A percentile compares a stretch with the other conserved stretches of the same genome.
Evolutionary conservation across 2,329 filamentous ascomycete genomes (phyloP).

Genomic region (Lithohypha guttulata): DNA sequence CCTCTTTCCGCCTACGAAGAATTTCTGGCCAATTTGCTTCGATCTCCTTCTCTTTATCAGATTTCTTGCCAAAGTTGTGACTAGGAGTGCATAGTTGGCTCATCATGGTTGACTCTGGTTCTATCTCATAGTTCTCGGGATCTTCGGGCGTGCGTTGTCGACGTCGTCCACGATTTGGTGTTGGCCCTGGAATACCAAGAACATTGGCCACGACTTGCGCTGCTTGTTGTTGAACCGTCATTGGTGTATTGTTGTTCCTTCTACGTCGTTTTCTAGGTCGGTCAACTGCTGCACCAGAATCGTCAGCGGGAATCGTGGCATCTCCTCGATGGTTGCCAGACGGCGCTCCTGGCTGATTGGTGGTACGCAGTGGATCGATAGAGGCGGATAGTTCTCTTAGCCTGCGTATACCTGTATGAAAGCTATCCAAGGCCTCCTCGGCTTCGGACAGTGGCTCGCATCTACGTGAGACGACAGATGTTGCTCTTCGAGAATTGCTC

Average conservation of each 20-base stretch:
- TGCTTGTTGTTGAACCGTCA: constrained; percentile 12
- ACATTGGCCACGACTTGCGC: constrained; percentile 19
- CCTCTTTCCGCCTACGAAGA: constrained; percentile 31
- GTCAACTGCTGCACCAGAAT: not conserved
- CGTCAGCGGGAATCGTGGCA: not conserved
- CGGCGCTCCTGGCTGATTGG: no score
- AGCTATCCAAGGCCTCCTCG: constrained; percentile 17
- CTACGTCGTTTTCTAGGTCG: constrained; percentile 8
- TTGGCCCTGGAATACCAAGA: not conserved
- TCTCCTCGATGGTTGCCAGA: no score
- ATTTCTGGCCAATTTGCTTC: constrained; percentile 48
- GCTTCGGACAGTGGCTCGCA: constrained; percentile 11
- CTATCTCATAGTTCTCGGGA: constrained; percentile 41
- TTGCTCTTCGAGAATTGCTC: constrained; percentile 1
- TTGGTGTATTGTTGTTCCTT: constrained; percentile 1
- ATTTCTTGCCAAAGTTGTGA: constrained; percentile 44
- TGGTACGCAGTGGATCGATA: not conserved
- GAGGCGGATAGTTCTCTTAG: constrained; percentile 4
- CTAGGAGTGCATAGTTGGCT: constrained; percentile 43
- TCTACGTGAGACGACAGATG: constrained; percentile 4
- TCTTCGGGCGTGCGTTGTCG: constrained; percentile 30
- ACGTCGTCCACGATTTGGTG: not conserved
- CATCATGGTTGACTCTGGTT: constrained; percentile 47
- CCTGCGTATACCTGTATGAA: constrained; percentile 20
- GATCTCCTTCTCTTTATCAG: constrained; percentile 47